Evolutionary conservation across 2,329 filamentous ascomycete species (phyloP).

Genomic region (Exophiala xenobiotica): DNA sequence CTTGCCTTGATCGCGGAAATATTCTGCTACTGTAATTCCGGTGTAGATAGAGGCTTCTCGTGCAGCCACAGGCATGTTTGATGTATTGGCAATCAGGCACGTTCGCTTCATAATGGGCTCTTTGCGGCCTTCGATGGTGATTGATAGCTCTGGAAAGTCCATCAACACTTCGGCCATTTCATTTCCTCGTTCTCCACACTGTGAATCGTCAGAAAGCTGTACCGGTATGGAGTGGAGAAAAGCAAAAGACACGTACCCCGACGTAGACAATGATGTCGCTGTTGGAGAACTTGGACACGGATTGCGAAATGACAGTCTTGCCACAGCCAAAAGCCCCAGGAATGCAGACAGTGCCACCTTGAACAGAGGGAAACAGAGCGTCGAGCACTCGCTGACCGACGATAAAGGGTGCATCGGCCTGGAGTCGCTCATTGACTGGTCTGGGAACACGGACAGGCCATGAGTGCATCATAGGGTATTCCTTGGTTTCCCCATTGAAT

Average conservation of each 20-base stretch:
- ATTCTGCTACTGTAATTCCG: conserved; percentile 90
- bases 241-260: conserved; percentile 52
- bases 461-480: conserved; percentile 96
- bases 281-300: conserved; percentile 99
- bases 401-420: conserved; percentile 85
- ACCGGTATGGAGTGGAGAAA: not conserved
- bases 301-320: conserved; percentile 99
- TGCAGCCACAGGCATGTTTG: conserved; percentile 98
- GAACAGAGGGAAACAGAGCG: conserved; percentile 91
- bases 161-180: conserved; percentile 99
- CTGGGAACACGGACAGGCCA: conserved; percentile 97
- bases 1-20: conserved; percentile 96
- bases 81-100: conserved; percentile 96
- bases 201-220: conserved; percentile 27
- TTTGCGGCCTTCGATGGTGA: conserved; percentile 88
- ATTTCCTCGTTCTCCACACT: conserved; percentile 81
- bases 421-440: conserved; percentile 86
- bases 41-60: conserved; percentile 99
- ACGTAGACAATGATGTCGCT: conserved; percentile 99
- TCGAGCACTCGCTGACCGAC: conserved; percentile 97
- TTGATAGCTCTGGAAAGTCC: conserved; percentile 98
- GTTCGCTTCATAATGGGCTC: conserved; percentile 99
- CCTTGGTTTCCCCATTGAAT: conserved; percentile 92
- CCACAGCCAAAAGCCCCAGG: conserved; percentile 97
- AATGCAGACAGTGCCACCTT: conserved; percentile 96